phyloP scores from a whole-genome alignment of 805 yeast genomes.

The Tetrapisispora fleetii region DNA sequence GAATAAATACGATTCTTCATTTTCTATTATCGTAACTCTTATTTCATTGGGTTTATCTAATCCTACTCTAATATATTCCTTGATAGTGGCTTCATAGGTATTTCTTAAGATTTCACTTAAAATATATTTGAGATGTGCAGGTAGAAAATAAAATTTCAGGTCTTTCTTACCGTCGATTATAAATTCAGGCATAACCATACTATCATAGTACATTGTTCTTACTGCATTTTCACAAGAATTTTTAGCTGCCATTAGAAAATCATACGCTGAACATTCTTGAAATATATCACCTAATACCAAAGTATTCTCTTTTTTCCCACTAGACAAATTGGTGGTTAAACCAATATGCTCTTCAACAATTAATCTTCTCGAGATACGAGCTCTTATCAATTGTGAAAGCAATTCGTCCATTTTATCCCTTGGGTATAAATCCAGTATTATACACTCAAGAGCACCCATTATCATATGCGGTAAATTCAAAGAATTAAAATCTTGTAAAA shows the following conservation, averaged over 20 bases:
- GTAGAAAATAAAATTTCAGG: conserved; percentile 69
- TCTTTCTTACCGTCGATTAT: conserved; percentile 64
- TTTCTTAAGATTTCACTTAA: conserved; percentile 84
- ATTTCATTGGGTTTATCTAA: conserved; percentile 54
- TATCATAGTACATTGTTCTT: conserved; percentile 41
- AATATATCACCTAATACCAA: conserved; percentile 72
- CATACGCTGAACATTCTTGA: conserved; percentile 63
- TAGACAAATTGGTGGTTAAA: conserved; percentile 53
- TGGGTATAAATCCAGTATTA: conserved; percentile 48
- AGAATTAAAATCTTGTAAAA: conserved; percentile 68
- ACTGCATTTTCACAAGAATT: conserved; percentile 42
- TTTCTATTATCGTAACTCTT: conserved; percentile 61
- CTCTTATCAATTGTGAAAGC: conserved; percentile 68
- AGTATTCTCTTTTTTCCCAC: conserved; percentile 33
- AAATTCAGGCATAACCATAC: conserved; percentile 58
- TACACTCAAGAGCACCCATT: conserved; percentile 85
- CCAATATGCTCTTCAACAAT: conserved; percentile 87
- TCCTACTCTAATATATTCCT: conserved; percentile 32
- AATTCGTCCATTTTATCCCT: conserved; percentile 57
- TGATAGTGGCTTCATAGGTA: conserved; percentile 71
- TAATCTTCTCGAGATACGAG: conserved; percentile 81
- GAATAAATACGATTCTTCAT: conserved; percentile 57
- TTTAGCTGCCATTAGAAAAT: conserved; percentile 51
- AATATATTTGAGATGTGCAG: conserved; percentile 76
- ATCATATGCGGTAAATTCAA: conserved; percentile 77